Evolutionary conservation across 768 basidiomycete species (phyloP).

Genomic region (Amyloporia xantha): DNA sequence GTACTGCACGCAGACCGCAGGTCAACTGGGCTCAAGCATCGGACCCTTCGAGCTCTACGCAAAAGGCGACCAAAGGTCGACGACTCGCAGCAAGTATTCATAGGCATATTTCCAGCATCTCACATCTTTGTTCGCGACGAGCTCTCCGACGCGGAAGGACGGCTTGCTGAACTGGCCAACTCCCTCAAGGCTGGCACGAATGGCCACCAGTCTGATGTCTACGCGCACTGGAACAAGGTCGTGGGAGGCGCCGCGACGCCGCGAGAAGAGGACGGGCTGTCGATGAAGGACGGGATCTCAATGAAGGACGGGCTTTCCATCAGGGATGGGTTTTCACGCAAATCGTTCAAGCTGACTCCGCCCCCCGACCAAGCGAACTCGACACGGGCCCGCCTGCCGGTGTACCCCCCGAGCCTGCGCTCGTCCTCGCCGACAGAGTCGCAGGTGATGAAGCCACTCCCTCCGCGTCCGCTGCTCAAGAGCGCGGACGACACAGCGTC

Average conservation of each 20-base stretch:
- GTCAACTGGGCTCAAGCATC: constrained; percentile 55
- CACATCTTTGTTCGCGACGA: constrained; percentile 85
- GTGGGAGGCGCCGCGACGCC: background rate
- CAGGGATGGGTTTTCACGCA: constrained; percentile 28
- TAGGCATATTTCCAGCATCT: constrained; percentile 90
- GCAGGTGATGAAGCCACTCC: constrained; percentile 63
- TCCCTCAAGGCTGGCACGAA: constrained; percentile 32
- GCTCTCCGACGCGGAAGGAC: constrained; percentile 81
- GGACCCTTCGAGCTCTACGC: constrained; percentile 45
- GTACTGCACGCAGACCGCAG: constrained; percentile 68
- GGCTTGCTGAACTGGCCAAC: constrained; percentile 68
- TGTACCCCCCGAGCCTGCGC: constrained; percentile 70
- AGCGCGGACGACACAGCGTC: constrained; percentile 90
- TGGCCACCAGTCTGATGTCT: constrained; percentile 25
- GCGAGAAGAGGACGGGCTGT: constrained; percentile 1
- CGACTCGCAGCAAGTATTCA: constrained; percentile 82
- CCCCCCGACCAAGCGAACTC: constrained; percentile 72
- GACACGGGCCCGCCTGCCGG: constrained; percentile 62
- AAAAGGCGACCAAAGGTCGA: constrained; percentile 57
- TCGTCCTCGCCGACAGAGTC: constrained; percentile 55
- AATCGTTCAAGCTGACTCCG: constrained; percentile 66
- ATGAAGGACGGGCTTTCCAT: background rate
- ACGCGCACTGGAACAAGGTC: constrained; percentile 12
- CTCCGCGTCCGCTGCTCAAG: constrained; percentile 90
- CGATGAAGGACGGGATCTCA: constrained; percentile 15